A percentile compares a stretch with the other conserved stretches of the same genome.
These are phyloP conservation scores for Didymella arachidicola DNA, from an alignment of 2,329 filamentous ascomycete species.

Conservation along the genomic window DNA sequence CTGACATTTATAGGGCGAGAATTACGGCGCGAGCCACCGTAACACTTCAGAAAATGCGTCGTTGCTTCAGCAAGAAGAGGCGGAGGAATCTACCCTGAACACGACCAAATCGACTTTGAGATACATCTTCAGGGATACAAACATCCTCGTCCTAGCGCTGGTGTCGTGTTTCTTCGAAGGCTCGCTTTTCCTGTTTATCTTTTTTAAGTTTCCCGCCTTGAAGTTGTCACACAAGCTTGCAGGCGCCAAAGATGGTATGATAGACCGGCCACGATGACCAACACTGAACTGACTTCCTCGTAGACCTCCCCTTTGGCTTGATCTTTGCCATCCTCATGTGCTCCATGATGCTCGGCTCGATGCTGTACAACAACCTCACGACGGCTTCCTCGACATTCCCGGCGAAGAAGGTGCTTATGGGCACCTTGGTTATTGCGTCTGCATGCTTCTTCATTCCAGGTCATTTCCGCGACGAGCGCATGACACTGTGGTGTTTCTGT, in stretches of 20 bases:
- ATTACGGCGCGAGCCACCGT: constrained; percentile 54
- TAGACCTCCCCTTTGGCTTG: constrained; percentile 57
- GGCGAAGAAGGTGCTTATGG: constrained; percentile 41
- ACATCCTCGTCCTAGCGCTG: constrained; percentile 61
- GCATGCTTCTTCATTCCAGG: constrained; percentile 46
- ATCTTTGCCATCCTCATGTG: constrained; percentile 68
- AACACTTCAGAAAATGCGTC: constrained; percentile 29
- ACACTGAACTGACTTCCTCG: constrained; percentile 11
- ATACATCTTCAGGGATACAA: constrained; percentile 51
- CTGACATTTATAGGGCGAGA: constrained; percentile 54
- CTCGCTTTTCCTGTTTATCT: constrained; percentile 69
- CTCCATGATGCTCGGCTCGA: constrained; percentile 66
- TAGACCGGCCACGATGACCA: not conserved
- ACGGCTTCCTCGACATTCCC: constrained; percentile 31
- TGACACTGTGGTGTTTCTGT: constrained; percentile 65
- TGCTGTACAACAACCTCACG: constrained; percentile 57
- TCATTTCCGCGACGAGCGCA: constrained; percentile 55
- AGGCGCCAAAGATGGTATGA: constrained; percentile 39
- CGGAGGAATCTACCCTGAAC: constrained; percentile 21
- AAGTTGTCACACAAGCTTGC: constrained; percentile 45
- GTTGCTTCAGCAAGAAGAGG: constrained; percentile 40
- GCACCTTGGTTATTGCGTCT: constrained; percentile 37
- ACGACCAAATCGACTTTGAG: constrained; percentile 34
- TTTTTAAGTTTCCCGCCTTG: constrained; percentile 68
- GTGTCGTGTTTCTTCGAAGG: constrained; percentile 67